These are phyloP conservation scores for Durio zibethinus DNA, from an alignment of 345 rosid genomes.

Conservation along the genomic window DNA sequence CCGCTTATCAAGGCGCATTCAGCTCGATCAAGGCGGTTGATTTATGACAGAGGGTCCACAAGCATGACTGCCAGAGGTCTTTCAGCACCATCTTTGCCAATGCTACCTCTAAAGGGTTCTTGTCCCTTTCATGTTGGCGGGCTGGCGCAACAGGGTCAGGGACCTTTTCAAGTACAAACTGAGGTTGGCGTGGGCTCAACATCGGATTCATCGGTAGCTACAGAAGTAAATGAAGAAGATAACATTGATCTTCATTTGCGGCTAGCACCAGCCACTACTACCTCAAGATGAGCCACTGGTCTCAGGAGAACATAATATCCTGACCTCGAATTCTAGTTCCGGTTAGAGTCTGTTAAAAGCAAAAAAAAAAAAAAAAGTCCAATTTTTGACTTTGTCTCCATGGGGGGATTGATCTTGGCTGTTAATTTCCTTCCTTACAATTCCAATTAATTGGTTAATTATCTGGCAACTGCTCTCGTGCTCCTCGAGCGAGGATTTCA, in stretches of 20 bases:
- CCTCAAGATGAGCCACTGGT: not conserved
- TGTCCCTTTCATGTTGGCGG: not conserved
- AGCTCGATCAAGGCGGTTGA: slow-evolving; percentile 2
- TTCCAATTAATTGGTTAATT: not conserved
- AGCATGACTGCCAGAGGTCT: not conserved
- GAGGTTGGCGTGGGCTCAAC: not conserved
- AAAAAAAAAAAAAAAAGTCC: not conserved
- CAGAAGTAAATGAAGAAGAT: slow-evolving; percentile 1
- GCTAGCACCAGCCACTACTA: slow-evolving; percentile 9
- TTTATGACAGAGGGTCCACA: not conserved
- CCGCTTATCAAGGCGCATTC: slow-evolving; percentile 7
- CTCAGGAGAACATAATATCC: too few relatives aligned
- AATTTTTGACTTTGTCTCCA: too few relatives aligned
- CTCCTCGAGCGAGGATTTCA: not conserved
- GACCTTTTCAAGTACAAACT: not conserved
- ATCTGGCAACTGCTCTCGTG: not conserved
- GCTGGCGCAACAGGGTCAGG: not conserved
- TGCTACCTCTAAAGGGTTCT: not conserved
- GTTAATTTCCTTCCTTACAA: not conserved
- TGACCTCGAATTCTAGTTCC: not conserved
- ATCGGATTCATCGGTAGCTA: not conserved
- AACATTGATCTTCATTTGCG: slow-evolving; percentile 14
- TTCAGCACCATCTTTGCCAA: not conserved
- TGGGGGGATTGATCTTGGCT: not conserved
- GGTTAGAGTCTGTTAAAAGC: not conserved